Percentiles rank a stretch among this genome's conserved stretches.
Conservation (phyloP, 371 early-diverging fungal species). For the Syncephalastrum contaminatum region DNA sequence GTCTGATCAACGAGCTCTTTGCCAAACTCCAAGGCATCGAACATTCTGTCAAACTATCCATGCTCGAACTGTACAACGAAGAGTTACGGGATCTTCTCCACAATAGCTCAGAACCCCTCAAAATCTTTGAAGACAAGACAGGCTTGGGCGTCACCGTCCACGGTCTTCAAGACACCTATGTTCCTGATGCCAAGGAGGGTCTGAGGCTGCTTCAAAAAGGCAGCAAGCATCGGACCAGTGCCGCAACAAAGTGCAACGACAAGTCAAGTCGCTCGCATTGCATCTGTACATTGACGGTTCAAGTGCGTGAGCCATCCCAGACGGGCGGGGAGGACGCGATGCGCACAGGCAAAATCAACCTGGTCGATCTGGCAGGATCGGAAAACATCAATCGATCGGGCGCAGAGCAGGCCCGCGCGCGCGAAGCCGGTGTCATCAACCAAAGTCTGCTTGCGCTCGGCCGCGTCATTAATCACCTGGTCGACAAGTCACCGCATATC, state of each 20-base stretch:
- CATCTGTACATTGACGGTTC: conserved; percentile 88
- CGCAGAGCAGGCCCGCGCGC: conserved; percentile 82
- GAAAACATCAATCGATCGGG: conserved; percentile 93
- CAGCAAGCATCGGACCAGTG: conserved; percentile 75
- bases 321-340: conserved; percentile 77
- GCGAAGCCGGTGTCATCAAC: conserved; percentile 93
- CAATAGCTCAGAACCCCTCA: conserved; percentile 40
- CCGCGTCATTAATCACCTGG: conserved; percentile 89
- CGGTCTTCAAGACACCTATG: conserved; percentile 76
- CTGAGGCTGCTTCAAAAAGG: conserved; percentile 76
- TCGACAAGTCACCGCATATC: conserved; percentile 77
- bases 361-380: conserved; percentile 98
- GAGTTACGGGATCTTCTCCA: conserved; percentile 89
- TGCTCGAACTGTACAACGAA: conserved; percentile 99
- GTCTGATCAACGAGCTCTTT: conserved; percentile 83
- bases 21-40: conserved; percentile 63
- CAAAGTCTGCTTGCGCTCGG: conserved; percentile 90
- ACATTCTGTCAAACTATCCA: conserved; percentile 79
- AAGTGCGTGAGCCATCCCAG: conserved; percentile 72
- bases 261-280: conserved; percentile 91
- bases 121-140: conserved; percentile 69
- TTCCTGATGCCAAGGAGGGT: conserved; percentile 75
- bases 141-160: conserved; percentile 78
- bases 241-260: conserved; percentile 89
- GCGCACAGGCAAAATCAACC: conserved; percentile 88